Base-by-base conservation (phyloP, 495 filamentous ascomycete genomes). In the Penicillium bialowiezense region DNA sequence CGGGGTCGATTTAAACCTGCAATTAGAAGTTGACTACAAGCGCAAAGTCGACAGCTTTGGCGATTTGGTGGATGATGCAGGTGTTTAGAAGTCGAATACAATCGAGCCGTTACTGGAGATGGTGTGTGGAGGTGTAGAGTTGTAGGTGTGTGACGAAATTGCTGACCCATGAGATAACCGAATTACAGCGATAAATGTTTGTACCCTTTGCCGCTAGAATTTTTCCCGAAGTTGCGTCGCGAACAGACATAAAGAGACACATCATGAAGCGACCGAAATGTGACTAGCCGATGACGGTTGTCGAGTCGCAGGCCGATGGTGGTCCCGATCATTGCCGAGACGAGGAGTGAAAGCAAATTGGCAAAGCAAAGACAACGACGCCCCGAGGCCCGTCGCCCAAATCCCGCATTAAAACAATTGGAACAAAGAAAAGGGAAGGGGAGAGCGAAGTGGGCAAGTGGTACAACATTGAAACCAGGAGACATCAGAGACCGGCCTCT, bases 151-250 rank as follows among this genome's bases (percentile, higher is more conserved):
- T 65, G 67, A 73, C 52, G 61, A 64, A 51, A 72, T 65, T 73
- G 73, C 67, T 76, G 73, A 67, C 59, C 62, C 69, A 70, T 66
- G 64, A 72, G 67, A 72, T 56, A 72, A 67, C 69, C 72, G 69
- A 73, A 74, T 76, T 76, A 75, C 71, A 74, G 72, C 71, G 71
- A 68, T 67, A 71, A 65, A 61, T 71, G 60, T 69, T 66, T 60
- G 51, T 62, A 63, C 67, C 60, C 60, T 48, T 68, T 72, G 70
- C 69, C 71, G 70, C 71, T 65, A 72, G 55, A 58, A 43, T 56
- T 51, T 62, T 67, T 70, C 65, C 71, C 71, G 68, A 60, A 58
- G 59, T 65, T 55, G 58, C 59, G 64, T 67, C 57, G 67, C 64
- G 65, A 69, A 65, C 53, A 63, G 67, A 74, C 60, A 67, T 63